Percentiles rank a stretch among this genome's conserved stretches.
Evolutionary conservation across 495 filamentous ascomycete genomes (phyloP).

Genomic region (Hypoxylon perforatum): DNA sequence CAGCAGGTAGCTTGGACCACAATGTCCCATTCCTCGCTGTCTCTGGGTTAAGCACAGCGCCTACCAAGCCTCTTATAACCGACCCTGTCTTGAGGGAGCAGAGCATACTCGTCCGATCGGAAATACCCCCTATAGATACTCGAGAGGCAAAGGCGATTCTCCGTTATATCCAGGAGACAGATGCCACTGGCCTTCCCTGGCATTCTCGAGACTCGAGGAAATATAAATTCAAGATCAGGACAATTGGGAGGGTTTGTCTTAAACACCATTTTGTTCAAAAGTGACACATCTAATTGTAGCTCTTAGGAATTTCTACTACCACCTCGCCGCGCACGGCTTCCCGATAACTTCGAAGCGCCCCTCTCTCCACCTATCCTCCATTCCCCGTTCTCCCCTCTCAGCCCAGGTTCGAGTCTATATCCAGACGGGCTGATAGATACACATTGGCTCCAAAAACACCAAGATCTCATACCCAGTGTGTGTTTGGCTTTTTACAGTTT

Average conservation of each 20-base stretch:
- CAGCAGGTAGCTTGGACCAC: slow-evolving; percentile 80
- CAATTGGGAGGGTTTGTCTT: slow-evolving; percentile 80
- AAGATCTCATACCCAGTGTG: slow-evolving; percentile 80
- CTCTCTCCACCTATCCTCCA: slow-evolving; percentile 69
- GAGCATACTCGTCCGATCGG: slow-evolving; percentile 70
- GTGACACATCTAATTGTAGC: slow-evolving; percentile 19
- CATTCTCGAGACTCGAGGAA: slow-evolving; percentile 59
- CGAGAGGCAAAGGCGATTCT: slow-evolving; percentile 74
- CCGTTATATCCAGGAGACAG: slow-evolving; percentile 71
- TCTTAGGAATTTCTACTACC: slow-evolving; percentile 62
- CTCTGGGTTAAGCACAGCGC: slow-evolving; percentile 70
- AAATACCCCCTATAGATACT: slow-evolving; percentile 72
- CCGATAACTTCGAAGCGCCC: slow-evolving; percentile 58
- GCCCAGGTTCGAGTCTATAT: slow-evolving; percentile 80
- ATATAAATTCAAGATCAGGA: slow-evolving; percentile 71
- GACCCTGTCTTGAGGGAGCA: slow-evolving; percentile 68
- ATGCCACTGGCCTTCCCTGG: slow-evolving; percentile 72
- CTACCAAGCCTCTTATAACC: slow-evolving; percentile 40
- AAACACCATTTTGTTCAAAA: background rate
- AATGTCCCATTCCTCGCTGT: slow-evolving; percentile 83
- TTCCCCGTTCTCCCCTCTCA: slow-evolving; percentile 88
- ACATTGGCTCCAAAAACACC: slow-evolving; percentile 87
- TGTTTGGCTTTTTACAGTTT: slow-evolving; percentile 79
- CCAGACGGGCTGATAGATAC: slow-evolving; percentile 87
- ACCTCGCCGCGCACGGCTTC: slow-evolving; percentile 61